Evolutionary conservation across 371 early-diverging fungal species (phyloP), one percentile per base, ranked within the genome.

Genomic region (Dipsacomyces acuminosporus): DNA sequence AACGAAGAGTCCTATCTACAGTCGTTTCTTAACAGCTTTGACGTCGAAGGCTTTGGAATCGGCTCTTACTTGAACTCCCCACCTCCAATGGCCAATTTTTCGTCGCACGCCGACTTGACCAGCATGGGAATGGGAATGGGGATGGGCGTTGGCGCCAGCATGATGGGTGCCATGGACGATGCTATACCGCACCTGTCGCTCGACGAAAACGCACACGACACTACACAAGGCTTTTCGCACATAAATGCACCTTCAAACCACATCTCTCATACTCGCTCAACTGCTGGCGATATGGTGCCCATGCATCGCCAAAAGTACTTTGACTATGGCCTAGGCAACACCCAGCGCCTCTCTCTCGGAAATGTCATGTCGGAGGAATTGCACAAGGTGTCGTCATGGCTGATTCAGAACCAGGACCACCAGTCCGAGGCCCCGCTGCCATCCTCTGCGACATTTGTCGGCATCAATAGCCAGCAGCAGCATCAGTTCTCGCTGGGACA

Each of bases 1-100:
- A 56, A 71, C 49, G 72, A 72, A 24, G 72, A 72, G 54, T 43
- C 57, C n/a, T 72, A 72, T 19, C 45, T 72, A 43, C 69, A 72
- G 45, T 62, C 71, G 14, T 72, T 72, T 36, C 57, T 72, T n/a
- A 62, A 42, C 45, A 71, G 71, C 55, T 67, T 72, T 41, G 72
- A 72, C 53, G 48, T 51, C 22, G 72, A 72, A 24, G 64, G 59
- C 0, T 30, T 71, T 8, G 72, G 71, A 13, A 42, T 54, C 17
- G 48, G 58, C 4, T 40, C 58, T 17, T 67, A 54, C 36, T 45
- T 62, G 20, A 48, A 51, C 6, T 62, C 69, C n/a, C 69, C 69
- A 15, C 54, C 23, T 20, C 62, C 69, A 46, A 54, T 55, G 58
- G 55, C 54, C 35, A 62, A 51, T 41, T 42, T 58, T 24, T 58